Percentiles rank a stretch among this genome's conserved stretches.
Conservation (phyloP, 768 basidiomycete species). For the Rhodocollybia butyracea region DNA sequence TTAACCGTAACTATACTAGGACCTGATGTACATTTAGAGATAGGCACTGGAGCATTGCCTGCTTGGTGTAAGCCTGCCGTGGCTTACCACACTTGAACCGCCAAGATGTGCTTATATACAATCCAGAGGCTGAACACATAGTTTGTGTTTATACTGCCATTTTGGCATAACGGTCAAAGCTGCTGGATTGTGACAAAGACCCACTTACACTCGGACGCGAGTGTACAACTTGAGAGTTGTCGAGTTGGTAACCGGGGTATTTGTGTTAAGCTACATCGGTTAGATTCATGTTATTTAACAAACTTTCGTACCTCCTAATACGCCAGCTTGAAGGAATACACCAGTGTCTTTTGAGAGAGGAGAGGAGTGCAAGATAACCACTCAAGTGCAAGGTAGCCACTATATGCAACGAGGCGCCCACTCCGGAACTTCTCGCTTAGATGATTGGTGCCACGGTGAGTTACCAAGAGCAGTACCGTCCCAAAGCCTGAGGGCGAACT, state of each 20-base stretch:
- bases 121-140: too few relatives aligned
- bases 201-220: slow-evolving; percentile 31
- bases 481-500: slow-evolving; percentile 42
- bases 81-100: too few relatives aligned
- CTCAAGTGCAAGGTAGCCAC: slow-evolving; percentile 39
- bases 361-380: slow-evolving; percentile 30
- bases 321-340: neutral
- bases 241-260: neutral
- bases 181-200: too few relatives aligned
- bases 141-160: too few relatives aligned
- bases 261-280: neutral
- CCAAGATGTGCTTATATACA: too few relatives aligned
- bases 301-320: slow-evolving; percentile 1
- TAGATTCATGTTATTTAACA: neutral
- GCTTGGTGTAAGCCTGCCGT: too few relatives aligned
- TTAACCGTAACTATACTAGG: slow-evolving; percentile 31
- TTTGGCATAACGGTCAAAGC: too few relatives aligned
- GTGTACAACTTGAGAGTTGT: slow-evolving; percentile 22
- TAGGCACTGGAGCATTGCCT: slow-evolving; percentile 36
- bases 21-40: slow-evolving; percentile 37
- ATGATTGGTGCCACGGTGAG: slow-evolving; percentile 24
- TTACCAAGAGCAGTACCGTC: slow-evolving; percentile 30
- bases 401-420: slow-evolving; percentile 37
- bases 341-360: slow-evolving; percentile 7
- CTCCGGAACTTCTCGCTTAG: slow-evolving; percentile 33